Conservation (phyloP, 2,329 filamentous ascomycete genomes). For the Ophiocordyceps unilateralis region DNA sequence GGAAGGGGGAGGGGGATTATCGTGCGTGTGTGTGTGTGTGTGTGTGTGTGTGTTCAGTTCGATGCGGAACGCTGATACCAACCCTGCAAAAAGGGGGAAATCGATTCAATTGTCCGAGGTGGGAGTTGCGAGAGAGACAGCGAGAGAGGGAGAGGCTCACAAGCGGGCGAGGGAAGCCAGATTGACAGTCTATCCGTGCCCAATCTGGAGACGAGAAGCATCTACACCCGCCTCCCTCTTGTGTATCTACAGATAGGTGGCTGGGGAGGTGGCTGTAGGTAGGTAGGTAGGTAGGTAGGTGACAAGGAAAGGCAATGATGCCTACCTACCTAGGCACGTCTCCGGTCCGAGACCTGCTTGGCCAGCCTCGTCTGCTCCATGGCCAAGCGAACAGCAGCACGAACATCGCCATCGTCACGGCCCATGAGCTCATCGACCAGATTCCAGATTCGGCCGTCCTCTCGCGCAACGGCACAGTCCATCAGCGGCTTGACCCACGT, state of each 20-base stretch:
- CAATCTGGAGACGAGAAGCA: no score
- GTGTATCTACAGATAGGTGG: no score
- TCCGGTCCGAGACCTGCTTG: background rate
- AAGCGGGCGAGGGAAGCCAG: no score
- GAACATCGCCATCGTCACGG: constrained; percentile 1
- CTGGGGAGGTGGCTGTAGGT: no score
- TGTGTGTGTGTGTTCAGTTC: background rate
- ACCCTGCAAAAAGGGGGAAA: background rate
- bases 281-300: no score
- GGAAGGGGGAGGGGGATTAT: no score
- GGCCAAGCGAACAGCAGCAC: background rate
- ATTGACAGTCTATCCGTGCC: no score
- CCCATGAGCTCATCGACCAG: constrained; percentile 13
- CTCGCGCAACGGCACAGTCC: constrained; percentile 9
- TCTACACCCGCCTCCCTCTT: no score
- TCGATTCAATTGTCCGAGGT: no score
- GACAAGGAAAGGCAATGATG: no score
- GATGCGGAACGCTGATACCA: background rate
- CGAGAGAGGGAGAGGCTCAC: no score
- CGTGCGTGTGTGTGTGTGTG: background rate
- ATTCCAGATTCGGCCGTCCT: constrained; percentile 16
- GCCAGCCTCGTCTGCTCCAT: constrained; percentile 5
- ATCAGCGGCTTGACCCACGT: constrained; percentile 14
- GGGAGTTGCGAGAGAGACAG: no score
- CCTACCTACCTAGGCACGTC: background rate